Percentiles rank a stretch among this genome's conserved stretches.
Evolutionary conservation across 306 rosid species (phyloP).

Genomic region (Trichosanthes cucumerina): DNA sequence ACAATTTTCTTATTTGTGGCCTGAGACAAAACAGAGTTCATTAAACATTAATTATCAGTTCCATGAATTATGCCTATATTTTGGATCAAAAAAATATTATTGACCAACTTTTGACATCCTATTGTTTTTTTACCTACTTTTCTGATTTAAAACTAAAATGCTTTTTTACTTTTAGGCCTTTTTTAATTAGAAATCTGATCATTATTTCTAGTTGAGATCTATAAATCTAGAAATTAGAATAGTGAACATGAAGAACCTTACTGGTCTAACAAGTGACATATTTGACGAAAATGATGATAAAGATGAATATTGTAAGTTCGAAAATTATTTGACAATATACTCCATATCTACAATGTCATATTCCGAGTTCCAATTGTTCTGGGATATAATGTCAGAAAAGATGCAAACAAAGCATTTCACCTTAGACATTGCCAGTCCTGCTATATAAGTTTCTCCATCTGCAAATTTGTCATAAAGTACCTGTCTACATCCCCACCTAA

Average conservation of each 20-base stretch:
- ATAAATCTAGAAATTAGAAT: background rate
- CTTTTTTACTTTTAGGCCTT: background rate
- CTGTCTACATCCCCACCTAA: slow-evolving; percentile 98
- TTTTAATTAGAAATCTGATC: background rate
- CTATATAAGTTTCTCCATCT: slow-evolving; percentile 55
- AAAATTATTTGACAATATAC: background rate
- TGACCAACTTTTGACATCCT: background rate
- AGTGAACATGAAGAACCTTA: background rate
- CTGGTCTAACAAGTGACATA: background rate
- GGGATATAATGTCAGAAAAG: background rate
- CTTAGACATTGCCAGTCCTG: slow-evolving; percentile 82
- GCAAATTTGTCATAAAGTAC: slow-evolving; percentile 62
- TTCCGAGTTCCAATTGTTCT: background rate
- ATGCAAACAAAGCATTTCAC: slow-evolving; percentile 18
- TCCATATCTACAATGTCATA: background rate
- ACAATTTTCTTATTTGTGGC: slow-evolving; percentile 75
- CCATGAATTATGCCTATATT: background rate
- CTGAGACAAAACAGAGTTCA: slow-evolving; percentile 26
- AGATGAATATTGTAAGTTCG: background rate
- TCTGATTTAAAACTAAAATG: background rate
- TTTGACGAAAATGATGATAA: background rate
- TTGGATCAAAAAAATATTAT: background rate
- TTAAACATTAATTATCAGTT: slow-evolving; percentile 7
- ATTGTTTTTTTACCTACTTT: background rate
- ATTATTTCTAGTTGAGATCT: background rate